Evolutionary conservation across 306 rosid genomes (phyloP), one percentile per base, ranked within the genome.

Genomic region (Pachyrhizus erosus): DNA sequence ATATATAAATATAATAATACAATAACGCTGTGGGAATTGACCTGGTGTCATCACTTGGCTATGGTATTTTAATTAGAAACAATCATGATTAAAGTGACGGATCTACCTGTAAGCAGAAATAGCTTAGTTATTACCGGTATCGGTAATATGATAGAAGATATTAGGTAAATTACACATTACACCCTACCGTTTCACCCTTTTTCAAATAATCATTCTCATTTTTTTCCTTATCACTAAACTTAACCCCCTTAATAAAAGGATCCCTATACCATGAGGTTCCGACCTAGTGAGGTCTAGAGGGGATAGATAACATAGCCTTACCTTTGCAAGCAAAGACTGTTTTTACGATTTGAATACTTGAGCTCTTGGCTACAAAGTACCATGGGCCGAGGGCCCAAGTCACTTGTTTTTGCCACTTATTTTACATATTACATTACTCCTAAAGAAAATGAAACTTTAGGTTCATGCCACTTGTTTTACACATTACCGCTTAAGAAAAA

Each of bases 71-170:
- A 52, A 26, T 75, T 11, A 65, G 52, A 72, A 26, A 65, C 67
- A 68, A 42, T 67, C 51, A 54, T 76, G 73, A 46, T 37, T 37
- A 40, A 17, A 49, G 52, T 45, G 73, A 73, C 55, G 68, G 67
- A 83, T 61, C 61, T 77, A 6, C 34, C 40, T 45, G 55, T 37
- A 70, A 77, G 48, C 45, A 60, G 68, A 46, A 48, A 73, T 79
- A 11, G 31, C 77, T 33, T 55, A 55, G 66, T 42, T 66, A 62
- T 51, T 65, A 21, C 73, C 18, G 34, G 48, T 27, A 52, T 13
- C 17, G 29, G 15, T 40, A 17, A 71, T 60, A 15, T 34, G 73
- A 48, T 18, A 40, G n/a, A 42, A 29, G 49, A 67, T 67, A 67
- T 37, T 39, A 18, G n/a, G 73, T 9, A 67, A 67, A 67, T 37